phyloP scores from a whole-genome alignment of 805 yeast genomes.

The Nakazawaea molendinolei region DNA sequence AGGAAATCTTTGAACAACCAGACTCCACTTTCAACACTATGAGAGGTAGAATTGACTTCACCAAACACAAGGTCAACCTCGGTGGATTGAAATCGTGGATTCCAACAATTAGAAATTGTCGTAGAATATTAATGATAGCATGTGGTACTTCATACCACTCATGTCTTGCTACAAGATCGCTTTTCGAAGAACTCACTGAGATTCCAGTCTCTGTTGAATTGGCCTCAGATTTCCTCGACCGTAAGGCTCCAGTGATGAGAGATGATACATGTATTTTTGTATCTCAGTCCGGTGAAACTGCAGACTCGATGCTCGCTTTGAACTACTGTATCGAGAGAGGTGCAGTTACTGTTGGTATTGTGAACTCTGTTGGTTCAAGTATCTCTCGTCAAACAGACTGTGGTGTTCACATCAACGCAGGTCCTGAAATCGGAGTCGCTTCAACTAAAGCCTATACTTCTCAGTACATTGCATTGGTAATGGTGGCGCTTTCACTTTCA shows the following conservation, averaged over 20 bases:
- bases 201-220: slow-evolving; percentile 89
- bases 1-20: slow-evolving; percentile 98
- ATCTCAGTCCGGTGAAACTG: slow-evolving; percentile 98
- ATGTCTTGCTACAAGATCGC: slow-evolving; percentile 93
- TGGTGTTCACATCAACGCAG: slow-evolving; percentile 99
- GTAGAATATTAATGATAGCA: slow-evolving; percentile 96
- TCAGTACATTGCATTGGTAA: slow-evolving; percentile 92
- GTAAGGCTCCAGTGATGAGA: slow-evolving; percentile 95
- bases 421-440: slow-evolving; percentile 99
- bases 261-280: slow-evolving; percentile 97
- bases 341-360: slow-evolving; percentile 95
- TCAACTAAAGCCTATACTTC: slow-evolving; percentile 99
- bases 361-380: slow-evolving; percentile 94
- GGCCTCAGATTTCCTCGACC: slow-evolving; percentile 91
- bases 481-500: slow-evolving; percentile 93
- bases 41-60: slow-evolving; percentile 98
- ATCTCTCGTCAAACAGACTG: slow-evolving; percentile 96
- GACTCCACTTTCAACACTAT: slow-evolving; percentile 96
- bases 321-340: slow-evolving; percentile 96
- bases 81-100: slow-evolving; percentile 88
- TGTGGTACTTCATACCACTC: slow-evolving; percentile 99
- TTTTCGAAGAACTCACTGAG: slow-evolving; percentile 94
- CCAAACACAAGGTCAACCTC: slow-evolving; percentile 62
- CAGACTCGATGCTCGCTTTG: slow-evolving; percentile 91
- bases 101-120: slow-evolving; percentile 85